These are phyloP conservation scores for Cladophialophora carrionii DNA, from an alignment of 2,329 filamentous ascomycete genomes.

Conservation along the genomic window DNA sequence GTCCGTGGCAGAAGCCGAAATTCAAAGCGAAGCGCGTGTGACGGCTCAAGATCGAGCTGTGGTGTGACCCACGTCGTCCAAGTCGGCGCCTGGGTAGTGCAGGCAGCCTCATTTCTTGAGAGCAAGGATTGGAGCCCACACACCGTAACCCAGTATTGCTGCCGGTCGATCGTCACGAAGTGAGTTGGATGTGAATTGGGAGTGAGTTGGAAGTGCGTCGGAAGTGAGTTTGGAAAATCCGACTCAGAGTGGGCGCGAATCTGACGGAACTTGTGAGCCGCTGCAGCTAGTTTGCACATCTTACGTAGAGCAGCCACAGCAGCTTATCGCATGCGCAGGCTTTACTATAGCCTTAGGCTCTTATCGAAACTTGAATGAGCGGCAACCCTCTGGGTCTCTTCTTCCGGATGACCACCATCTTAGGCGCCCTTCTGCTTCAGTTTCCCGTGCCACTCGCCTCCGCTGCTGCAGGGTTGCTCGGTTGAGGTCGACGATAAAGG, in stretches of 20 bases:
- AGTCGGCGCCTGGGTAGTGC: neutral
- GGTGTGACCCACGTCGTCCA: neutral
- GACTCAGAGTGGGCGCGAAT: neutral
- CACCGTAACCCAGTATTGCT: neutral
- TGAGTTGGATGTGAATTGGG: neutral
- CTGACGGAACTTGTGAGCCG: neutral
- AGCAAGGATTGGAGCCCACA: neutral
- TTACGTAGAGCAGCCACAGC: neutral
- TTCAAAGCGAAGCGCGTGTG: neutral
- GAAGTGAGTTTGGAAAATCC: slow-evolving; percentile 1
- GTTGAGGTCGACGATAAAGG: neutral
- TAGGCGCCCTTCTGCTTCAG: neutral
- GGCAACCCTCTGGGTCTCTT: neutral
- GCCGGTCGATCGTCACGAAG: neutral
- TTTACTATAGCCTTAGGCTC: neutral
- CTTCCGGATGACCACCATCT: neutral
- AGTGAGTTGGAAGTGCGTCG: neutral
- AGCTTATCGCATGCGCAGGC: neutral
- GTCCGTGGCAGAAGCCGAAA: neutral
- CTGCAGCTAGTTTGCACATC: slow-evolving; percentile 3
- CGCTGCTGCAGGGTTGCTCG: neutral
- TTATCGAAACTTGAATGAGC: neutral
- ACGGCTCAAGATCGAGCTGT: neutral
- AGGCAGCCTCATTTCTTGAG: neutral
- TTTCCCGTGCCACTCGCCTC: neutral